Evolutionary conservation across 306 rosid species (phyloP), one percentile per base, ranked within the genome.

Genomic region (Vicia villosa): DNA sequence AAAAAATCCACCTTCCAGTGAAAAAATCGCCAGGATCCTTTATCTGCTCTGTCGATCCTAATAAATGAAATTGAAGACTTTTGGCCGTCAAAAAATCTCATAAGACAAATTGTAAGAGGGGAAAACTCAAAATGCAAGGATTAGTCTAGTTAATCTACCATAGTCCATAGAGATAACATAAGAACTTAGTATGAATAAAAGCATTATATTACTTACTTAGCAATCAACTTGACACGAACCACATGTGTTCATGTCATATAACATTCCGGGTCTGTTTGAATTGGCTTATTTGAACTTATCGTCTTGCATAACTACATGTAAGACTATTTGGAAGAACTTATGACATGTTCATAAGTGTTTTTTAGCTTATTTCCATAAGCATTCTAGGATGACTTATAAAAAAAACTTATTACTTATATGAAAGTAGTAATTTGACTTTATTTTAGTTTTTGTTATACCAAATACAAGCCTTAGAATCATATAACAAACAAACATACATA

Each of bases 21-120:
- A 90, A 88, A 74, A 75, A 88, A 65, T 84, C 89, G 24, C 72
- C 74, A 13, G 90, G 80, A 65, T 80, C 63, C 66, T 82, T 85
- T 66, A 93, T 77, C 71, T 93, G 91, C 74, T 90, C 87, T 0
- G 80, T 78, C 54, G 80, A 79, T 38, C 98, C 97, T 92, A 86
- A 46, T 30, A 77, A 69, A 66, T 15, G 66, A 83, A 55, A 59
- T 38, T 50, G 32, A 75, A 59, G 37, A 73, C 4, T 71, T 72
- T 50, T 20, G 61, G 32, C 20, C 1, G 8, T 69, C 8, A 60
- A 30, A 37, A 17, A 28, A 36, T 16, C 12, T 37, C 12, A n/a
- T 1, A 37, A 69, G 61, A 15, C 21, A 58, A 74, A 63, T 7
- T 54, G 38, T 58, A 10, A 36, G 50, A 64, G 52, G 5, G 34